A percentile compares a stretch with the other conserved stretches of the same genome.
Conservation (phyloP, 208 protist species). For the Crithidia mellificae region DNA sequence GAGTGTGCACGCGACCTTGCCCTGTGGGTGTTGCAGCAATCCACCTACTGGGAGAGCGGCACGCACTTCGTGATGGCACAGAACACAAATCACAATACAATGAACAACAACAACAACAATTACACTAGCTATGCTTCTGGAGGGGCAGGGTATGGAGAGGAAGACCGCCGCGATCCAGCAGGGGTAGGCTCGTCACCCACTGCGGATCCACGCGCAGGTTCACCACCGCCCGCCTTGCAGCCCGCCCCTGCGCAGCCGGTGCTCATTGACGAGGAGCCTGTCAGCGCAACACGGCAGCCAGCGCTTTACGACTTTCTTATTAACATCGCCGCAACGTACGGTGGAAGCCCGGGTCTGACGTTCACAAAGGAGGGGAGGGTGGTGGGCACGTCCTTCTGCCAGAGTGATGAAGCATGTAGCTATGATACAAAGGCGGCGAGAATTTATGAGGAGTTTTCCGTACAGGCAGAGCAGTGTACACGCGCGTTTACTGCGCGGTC, state of each 20-base stretch:
- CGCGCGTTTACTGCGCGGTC: neutral
- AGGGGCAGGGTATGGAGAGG: constrained; percentile 9
- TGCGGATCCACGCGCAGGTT: constrained; percentile 7
- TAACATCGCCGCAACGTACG: neutral
- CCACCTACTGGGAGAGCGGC: constrained; percentile 26
- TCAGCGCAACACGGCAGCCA: constrained; percentile 34
- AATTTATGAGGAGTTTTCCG: constrained; percentile 4
- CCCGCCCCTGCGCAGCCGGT: constrained; percentile 11
- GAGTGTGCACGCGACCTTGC: constrained; percentile 49
- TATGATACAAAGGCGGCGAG: neutral
- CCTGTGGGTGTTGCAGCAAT: constrained; percentile 61
- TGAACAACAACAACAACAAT: no score
- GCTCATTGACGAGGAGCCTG: constrained; percentile 30
- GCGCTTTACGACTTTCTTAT: constrained; percentile 19
- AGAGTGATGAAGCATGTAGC: neutral
- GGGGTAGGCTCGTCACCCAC: constrained; percentile 4
- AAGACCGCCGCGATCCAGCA: neutral
- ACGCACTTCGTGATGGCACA: constrained; percentile 22
- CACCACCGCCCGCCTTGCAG: constrained; percentile 18
- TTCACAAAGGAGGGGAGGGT: neutral
- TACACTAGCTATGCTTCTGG: no score
- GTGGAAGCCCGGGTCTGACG: neutral
- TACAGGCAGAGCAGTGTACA: neutral
- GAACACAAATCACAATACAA: no score
- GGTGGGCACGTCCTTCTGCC: neutral